Evolutionary conservation across 495 filamentous ascomycete genomes (phyloP).

Genomic region (Penicillium crystallinum): DNA sequence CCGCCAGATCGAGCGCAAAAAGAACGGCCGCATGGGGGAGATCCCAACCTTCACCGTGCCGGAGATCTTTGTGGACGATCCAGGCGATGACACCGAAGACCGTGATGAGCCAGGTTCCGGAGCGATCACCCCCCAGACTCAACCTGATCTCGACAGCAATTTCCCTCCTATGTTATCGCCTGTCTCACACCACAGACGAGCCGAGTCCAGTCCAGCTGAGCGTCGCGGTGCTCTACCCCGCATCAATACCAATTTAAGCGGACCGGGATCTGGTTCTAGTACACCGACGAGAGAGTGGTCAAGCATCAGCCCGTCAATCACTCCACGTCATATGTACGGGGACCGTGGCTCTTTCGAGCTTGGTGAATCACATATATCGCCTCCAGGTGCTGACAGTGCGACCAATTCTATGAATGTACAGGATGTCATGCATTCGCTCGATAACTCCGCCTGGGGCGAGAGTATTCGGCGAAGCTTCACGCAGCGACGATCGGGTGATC

Average conservation of each 20-base stretch:
- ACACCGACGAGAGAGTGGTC: conserved; percentile 43
- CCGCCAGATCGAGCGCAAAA: conserved; percentile 60
- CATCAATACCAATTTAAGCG: conserved; percentile 36
- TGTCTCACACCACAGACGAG: conserved; percentile 26
- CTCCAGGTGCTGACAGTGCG: conserved; percentile 22
- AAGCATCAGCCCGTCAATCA: conserved; percentile 40
- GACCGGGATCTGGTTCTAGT: conserved; percentile 24
- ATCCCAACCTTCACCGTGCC: conserved; percentile 81
- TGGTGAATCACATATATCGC: conserved; percentile 13
- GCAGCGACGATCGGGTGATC: conserved; percentile 51
- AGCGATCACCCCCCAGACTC: conserved; percentile 20
- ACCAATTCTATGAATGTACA: conserved; percentile 69
- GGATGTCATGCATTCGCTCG: conserved; percentile 75
- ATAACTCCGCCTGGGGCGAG: conserved; percentile 86
- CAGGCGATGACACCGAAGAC: conserved; percentile 33
- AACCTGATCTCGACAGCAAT: conserved; percentile 11
- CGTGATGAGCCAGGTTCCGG: conserved; percentile 17
- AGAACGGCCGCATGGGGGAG: conserved; percentile 65
- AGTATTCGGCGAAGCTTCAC: conserved; percentile 88
- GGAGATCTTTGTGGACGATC: conserved; percentile 82
- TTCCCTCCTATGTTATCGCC: conserved; percentile 35
- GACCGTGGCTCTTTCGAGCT: conserved; percentile 29
- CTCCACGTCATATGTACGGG: conserved; percentile 31
- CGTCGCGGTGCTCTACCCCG: conserved; percentile 26
- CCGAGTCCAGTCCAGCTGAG: conserved; percentile 24